phyloP scores from a whole-genome alignment of 345 rosid species.

The Eucalyptus cladocalyx region DNA sequence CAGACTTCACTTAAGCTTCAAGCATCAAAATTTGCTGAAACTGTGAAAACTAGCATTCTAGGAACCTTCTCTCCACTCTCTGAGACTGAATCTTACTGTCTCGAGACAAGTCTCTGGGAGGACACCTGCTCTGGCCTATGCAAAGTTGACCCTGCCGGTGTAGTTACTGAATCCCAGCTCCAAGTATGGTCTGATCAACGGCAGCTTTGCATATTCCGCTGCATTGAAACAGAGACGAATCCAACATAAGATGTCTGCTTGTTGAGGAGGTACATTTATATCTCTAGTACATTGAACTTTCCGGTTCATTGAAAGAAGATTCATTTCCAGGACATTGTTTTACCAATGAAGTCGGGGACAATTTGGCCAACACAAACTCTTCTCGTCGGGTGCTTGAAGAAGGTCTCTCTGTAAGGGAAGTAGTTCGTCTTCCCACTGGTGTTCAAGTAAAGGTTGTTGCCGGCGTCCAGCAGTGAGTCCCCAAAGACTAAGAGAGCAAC shows the following conservation, averaged over 20 bases:
- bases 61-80: not conserved
- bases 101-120: not conserved
- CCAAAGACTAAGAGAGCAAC: not conserved
- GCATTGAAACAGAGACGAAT: not conserved
- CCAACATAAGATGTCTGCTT: not conserved
- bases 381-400: not conserved
- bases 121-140: slow-evolving; percentile 3
- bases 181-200: not conserved
- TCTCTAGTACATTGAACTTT: not conserved
- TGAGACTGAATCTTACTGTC: not conserved
- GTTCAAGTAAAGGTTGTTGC: not conserved
- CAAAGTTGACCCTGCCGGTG: slow-evolving; percentile 4
- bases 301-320: not conserved
- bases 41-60: not conserved
- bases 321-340: not conserved
- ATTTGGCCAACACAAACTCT: not conserved
- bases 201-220: slow-evolving; percentile 4
- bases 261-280: not conserved
- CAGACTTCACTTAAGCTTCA: not conserved
- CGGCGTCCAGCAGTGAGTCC: not conserved
- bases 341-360: slow-evolving; percentile 1
- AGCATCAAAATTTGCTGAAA: not conserved
- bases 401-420: slow-evolving; percentile 2
- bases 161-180: not conserved
- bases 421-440: not conserved